Percentiles rank a stretch among this genome's conserved stretches.
Evolutionary conservation across 495 filamentous ascomycete species (phyloP).

Genomic region (Penicillium atrosanguineum): DNA sequence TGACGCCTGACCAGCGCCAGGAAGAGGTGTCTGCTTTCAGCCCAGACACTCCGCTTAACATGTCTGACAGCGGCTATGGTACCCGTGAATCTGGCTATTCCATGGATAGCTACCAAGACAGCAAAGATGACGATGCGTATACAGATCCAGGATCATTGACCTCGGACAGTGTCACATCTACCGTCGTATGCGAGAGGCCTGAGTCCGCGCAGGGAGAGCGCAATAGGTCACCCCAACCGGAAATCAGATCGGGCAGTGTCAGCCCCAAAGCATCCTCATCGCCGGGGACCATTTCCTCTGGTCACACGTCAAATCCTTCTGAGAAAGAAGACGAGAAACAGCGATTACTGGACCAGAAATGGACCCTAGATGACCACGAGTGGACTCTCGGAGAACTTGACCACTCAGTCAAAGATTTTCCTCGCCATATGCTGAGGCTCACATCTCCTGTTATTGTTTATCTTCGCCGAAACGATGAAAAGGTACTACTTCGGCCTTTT

Average conservation of each 20-base stretch:
- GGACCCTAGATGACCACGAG: slow-evolving; percentile 46
- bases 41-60: slow-evolving; percentile 42
- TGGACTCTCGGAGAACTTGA: slow-evolving; percentile 49
- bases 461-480: slow-evolving; percentile 40
- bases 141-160: slow-evolving; percentile 31
- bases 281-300: slow-evolving; percentile 24
- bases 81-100: slow-evolving; percentile 31
- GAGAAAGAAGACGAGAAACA: slow-evolving; percentile 35
- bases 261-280: slow-evolving; percentile 20
- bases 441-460: slow-evolving; percentile 47
- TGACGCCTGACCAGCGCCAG: slow-evolving; percentile 39
- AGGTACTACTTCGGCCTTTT: slow-evolving; percentile 43
- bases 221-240: slow-evolving; percentile 21
- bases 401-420: slow-evolving; percentile 41
- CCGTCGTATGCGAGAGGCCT: slow-evolving; percentile 27
- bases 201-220: slow-evolving; percentile 18
- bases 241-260: slow-evolving; percentile 26
- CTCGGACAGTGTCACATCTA: slow-evolving; percentile 30
- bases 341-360: slow-evolving; percentile 39
- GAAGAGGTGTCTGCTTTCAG: slow-evolving; percentile 48
- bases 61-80: slow-evolving; percentile 40
- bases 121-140: slow-evolving; percentile 31
- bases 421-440: slow-evolving; percentile 42
- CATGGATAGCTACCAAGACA: slow-evolving; percentile 23
- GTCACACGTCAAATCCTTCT: slow-evolving; percentile 22